Conservation (phyloP, 75 land plant genomes). For the Gnetum montanum region DNA sequence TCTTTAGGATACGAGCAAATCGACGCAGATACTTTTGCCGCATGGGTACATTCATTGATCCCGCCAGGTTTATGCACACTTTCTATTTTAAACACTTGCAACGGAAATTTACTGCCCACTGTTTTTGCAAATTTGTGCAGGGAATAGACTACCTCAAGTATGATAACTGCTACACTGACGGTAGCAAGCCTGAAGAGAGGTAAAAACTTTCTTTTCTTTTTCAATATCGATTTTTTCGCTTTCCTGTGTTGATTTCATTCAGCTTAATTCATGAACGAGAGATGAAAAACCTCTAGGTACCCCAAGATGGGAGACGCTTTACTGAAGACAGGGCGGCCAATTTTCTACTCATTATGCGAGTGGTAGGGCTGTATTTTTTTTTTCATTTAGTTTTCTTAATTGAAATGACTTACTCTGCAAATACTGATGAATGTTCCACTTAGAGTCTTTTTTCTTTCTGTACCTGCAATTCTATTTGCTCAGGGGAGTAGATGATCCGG, state of each 20-base stretch:
- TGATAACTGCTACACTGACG: conserved; percentile 32
- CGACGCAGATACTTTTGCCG: conserved; percentile 36
- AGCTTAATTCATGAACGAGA: no score
- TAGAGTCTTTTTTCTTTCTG: not conserved
- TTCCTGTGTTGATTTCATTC: no score
- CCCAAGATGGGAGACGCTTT: conserved; percentile 31
- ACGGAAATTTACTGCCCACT: no score
- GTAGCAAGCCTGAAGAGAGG: conserved; percentile 27
- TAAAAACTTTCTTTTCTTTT: no score
- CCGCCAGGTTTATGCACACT: no score
- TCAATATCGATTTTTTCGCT: no score
- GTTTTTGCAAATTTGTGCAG: no score
- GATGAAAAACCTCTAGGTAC: conserved; percentile 27
- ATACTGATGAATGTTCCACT: not conserved
- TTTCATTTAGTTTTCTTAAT: no score
- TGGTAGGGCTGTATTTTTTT: conserved; percentile 20
- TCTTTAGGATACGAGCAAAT: conserved; percentile 29
- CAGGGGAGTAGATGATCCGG: conserved; percentile 73
- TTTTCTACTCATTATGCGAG: conserved; percentile 40
- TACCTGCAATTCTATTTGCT: conserved; percentile 1
- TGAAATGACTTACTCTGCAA: no score
- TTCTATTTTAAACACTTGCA: no score
- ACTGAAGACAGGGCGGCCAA: conserved; percentile 28
- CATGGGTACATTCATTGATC: conserved; percentile 20
- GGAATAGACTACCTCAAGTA: conserved; percentile 44